These are phyloP conservation scores for Brassica cretica DNA, from an alignment of 345 rosid genomes.

Conservation along the genomic window DNA sequence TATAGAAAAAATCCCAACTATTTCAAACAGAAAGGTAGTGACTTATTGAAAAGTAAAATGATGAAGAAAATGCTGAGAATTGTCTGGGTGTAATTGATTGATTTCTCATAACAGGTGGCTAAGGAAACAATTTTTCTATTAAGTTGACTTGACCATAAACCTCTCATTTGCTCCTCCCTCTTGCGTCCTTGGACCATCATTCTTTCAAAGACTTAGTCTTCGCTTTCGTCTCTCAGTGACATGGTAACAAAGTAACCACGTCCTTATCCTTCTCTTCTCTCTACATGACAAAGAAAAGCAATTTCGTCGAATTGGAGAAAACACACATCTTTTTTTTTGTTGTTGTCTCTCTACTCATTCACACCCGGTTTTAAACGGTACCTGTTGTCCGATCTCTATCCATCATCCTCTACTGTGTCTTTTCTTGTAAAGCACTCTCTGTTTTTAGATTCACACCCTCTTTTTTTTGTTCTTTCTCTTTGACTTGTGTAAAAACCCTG, in stretches of 20 bases:
- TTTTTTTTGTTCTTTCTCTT: background rate
- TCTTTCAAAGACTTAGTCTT: constrained; percentile 15
- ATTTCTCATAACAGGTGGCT: background rate
- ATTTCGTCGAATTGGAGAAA: constrained; percentile 24
- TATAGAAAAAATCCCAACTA: background rate
- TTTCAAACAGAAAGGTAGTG: background rate
- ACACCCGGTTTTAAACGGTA: constrained; percentile 28
- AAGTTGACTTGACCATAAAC: constrained; percentile 34
- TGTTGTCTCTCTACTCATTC: constrained; percentile 20
- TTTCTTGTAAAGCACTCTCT: constrained; percentile 33
- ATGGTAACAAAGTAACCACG: constrained; percentile 4
- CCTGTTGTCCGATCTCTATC: constrained; percentile 15
- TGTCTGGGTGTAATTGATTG: background rate
- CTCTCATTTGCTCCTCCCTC: background rate
- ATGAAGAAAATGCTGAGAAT: background rate
- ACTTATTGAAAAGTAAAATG: constrained; percentile 30
- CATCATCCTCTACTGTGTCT: background rate
- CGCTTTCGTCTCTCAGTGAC: background rate
- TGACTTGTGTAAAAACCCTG: constrained; percentile 14
- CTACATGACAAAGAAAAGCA: background rate
- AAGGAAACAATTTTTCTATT: background rate
- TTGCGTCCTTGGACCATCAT: constrained; percentile 16
- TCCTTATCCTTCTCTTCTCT: background rate
- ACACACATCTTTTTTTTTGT: background rate
- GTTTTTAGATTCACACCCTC: constrained; percentile 32